Conservation (phyloP, 2,329 filamentous ascomycete genomes). For the Akanthomyces muscarius region DNA sequence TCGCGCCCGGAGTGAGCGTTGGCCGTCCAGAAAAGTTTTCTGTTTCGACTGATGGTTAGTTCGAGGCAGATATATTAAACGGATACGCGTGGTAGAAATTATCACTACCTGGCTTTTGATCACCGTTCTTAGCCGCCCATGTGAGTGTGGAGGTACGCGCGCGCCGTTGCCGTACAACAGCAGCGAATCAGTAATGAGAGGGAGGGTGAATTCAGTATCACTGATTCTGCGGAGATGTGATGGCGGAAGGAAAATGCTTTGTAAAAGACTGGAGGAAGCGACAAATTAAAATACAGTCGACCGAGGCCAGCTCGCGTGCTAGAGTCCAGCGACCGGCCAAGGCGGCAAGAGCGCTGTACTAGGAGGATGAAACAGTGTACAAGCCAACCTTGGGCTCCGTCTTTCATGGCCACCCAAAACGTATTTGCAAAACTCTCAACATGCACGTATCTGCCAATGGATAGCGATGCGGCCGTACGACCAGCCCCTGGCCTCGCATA, state of each 20-base stretch:
- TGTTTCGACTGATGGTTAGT: background rate
- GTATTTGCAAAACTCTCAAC: background rate
- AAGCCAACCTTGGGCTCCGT: background rate
- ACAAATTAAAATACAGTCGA: background rate
- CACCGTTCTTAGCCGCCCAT: background rate
- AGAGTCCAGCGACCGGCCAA: background rate
- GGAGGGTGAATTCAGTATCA: background rate
- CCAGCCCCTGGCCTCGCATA: background rate
- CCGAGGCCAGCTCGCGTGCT: background rate
- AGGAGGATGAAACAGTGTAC: constrained; percentile 6
- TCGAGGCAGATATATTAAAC: background rate
- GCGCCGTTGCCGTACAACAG: background rate
- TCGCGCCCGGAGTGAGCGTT: background rate
- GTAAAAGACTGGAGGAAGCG: background rate
- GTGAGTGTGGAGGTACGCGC: background rate
- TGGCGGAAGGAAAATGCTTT: background rate
- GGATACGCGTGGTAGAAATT: background rate
- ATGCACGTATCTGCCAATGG: background rate
- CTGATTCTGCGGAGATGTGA: background rate
- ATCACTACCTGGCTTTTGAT: background rate
- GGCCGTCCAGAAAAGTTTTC: background rate
- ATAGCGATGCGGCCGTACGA: background rate
- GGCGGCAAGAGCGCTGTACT: constrained; percentile 6
- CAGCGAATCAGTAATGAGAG: background rate
- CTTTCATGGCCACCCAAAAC: background rate